Percentiles rank a stretch among this genome's conserved stretches.
Conservation (phyloP, 129 eudicot genomes). For the Flaveria ramosissima region DNA sequence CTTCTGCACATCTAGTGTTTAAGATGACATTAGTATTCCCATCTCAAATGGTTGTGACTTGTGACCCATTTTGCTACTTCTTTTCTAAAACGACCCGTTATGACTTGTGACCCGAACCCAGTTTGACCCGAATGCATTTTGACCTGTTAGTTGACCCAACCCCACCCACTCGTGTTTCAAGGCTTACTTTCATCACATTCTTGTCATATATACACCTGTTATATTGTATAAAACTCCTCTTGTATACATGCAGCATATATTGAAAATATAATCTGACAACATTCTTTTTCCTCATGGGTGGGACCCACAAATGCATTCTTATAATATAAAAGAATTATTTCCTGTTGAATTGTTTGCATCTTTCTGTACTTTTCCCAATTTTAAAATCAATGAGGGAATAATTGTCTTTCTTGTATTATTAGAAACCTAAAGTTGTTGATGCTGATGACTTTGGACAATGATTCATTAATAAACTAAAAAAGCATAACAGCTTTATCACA, state of each 20-base stretch:
- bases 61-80: too few relatives aligned
- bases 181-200: not conserved
- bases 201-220: slow-evolving; percentile 25
- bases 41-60: too few relatives aligned
- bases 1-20: too few relatives aligned
- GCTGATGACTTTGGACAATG: slow-evolving; percentile 25
- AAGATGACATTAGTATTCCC: too few relatives aligned
- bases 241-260: slow-evolving; percentile 13
- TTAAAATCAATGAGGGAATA: slow-evolving; percentile 35
- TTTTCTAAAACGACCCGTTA: too few relatives aligned
- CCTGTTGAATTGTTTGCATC: slow-evolving; percentile 30
- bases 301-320: slow-evolving; percentile 31
- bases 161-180: not conserved
- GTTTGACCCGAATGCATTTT: not conserved
- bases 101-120: too few relatives aligned
- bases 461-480: slow-evolving; percentile 28
- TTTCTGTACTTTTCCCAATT: slow-evolving; percentile 25
- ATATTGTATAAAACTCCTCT: slow-evolving; percentile 16
- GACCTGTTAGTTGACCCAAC: not conserved
- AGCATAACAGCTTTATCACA: slow-evolving; percentile 42
- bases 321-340: slow-evolving; percentile 12
- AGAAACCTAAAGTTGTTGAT: slow-evolving; percentile 14
- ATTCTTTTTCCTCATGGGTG: slow-evolving; percentile 35
- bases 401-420: slow-evolving; percentile 34
- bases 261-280: slow-evolving; percentile 31